These are phyloP conservation scores for Scytalidium lignicola DNA, from an alignment of 2,329 filamentous ascomycete species.

Conservation along the genomic window DNA sequence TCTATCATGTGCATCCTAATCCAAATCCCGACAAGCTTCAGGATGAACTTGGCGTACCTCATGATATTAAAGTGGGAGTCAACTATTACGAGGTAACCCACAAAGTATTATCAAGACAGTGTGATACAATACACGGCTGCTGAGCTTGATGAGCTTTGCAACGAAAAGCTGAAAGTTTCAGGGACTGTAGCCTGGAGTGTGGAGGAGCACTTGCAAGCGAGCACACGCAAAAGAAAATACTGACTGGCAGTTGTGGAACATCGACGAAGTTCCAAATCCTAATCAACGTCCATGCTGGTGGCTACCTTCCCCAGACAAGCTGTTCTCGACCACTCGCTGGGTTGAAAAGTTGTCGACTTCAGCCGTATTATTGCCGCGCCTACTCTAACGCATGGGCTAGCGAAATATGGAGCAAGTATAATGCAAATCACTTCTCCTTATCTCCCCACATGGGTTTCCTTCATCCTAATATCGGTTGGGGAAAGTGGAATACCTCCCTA, in stretches of 20 bases:
- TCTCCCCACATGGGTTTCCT: slow-evolving; percentile 33
- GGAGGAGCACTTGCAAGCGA: slow-evolving; percentile 25
- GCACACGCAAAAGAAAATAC: slow-evolving; percentile 37
- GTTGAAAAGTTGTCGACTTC: slow-evolving; percentile 30
- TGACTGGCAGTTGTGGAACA: slow-evolving; percentile 33
- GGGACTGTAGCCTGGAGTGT: background rate
- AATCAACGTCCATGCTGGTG: background rate
- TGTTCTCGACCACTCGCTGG: slow-evolving; percentile 9
- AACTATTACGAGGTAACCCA: slow-evolving; percentile 25
- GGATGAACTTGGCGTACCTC: slow-evolving; percentile 28
- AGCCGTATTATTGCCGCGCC: slow-evolving; percentile 40
- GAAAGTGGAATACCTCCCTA: slow-evolving; percentile 39
- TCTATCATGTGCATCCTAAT: slow-evolving; percentile 40
- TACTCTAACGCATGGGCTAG: slow-evolving; percentile 33
- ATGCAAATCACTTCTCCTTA: slow-evolving; percentile 39
- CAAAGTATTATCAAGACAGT: slow-evolving; percentile 18
- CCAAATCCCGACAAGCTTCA: no score
- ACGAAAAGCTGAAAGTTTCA: slow-evolving; percentile 2
- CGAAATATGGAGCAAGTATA: slow-evolving; percentile 39
- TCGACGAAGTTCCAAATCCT: slow-evolving; percentile 18
- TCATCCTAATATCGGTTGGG: slow-evolving; percentile 30
- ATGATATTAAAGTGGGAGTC: slow-evolving; percentile 18
- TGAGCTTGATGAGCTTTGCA: background rate
- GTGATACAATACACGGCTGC: background rate
- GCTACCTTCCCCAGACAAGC: background rate